Evolutionary conservation across 768 basidiomycete species (phyloP), one percentile per base, ranked within the genome.

Genomic region (Harrya chromipes): DNA sequence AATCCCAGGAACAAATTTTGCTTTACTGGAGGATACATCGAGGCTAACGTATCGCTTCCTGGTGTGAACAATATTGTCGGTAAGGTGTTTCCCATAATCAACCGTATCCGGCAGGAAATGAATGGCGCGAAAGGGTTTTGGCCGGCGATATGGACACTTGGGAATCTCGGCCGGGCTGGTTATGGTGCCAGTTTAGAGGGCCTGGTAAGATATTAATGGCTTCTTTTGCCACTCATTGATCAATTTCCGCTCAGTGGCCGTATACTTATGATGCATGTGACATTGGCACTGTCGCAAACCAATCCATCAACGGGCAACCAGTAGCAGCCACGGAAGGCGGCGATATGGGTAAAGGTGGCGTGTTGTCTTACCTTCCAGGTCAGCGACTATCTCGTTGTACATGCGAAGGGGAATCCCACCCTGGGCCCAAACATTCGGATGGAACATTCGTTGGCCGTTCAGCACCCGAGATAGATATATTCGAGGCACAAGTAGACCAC

Each of bases 381-480:
- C 93, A 94, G 63, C 77, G 83, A 27, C 70, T 94, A 16, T 89
- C 87, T n/a, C 76, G 85, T 10, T 95, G 94, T 66, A 94, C 94
- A 1, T 95, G 94, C 64, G 58, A 72, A 0, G 82, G 84, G 20
- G 91, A 94, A 60, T 75, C 79, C 26, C 92, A 94, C 66, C 92
- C 92, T 31, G 92, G 92, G 3, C 92, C 92, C 3, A 74, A 77
- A 37, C 81, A 85, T 46, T 49, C 76, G 0, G 87, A 92, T 63
- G 88, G 89, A 2, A 76, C 81, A 0, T 92, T 82, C 65, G 83
- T 88, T 2, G 94, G 92, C 1, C 75, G 94, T 19, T 68, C 85
- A 4, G 90, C 93, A 5, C 93, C 93, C 2, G 92, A 95, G 66
- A 94, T 94, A 43, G 94, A 95, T 66, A 65, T 95, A 40, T 85